Percentiles rank a stretch among this genome's conserved stretches.
Evolutionary conservation across 225 moss, liverwort and hornwort genomes (phyloP).

Genomic region (Anthoceros angustus): DNA sequence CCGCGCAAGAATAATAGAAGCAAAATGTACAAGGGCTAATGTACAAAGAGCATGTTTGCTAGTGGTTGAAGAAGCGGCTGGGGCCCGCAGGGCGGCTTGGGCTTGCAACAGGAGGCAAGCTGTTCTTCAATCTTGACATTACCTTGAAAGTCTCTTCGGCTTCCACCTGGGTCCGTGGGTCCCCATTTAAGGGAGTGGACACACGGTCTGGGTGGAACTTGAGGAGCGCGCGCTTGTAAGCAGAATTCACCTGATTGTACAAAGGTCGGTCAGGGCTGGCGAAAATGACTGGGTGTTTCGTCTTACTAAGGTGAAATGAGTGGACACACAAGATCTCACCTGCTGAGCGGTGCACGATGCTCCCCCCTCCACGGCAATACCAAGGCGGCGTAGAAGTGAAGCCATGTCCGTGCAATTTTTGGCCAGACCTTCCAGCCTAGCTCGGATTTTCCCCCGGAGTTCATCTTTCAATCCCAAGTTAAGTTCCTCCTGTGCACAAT

Average conservation of each 20-base stretch:
- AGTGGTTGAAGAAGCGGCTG: no score
- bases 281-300: background rate
- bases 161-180: slow-evolving; percentile 74
- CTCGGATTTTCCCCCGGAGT: slow-evolving; percentile 62
- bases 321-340: slow-evolving; percentile 17
- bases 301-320: background rate
- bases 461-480: slow-evolving; percentile 69
- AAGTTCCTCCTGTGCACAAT: slow-evolving; percentile 76
- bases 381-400: slow-evolving; percentile 59
- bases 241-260: slow-evolving; percentile 56
- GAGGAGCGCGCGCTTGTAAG: slow-evolving; percentile 79
- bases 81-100: no score
- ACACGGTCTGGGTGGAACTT: slow-evolving; percentile 90
- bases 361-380: slow-evolving; percentile 69
- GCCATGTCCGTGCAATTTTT: slow-evolving; percentile 57
- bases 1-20: background rate
- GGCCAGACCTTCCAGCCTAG: slow-evolving; percentile 54
- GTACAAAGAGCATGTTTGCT: no score
- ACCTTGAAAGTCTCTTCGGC: slow-evolving; percentile 97
- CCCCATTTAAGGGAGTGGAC: slow-evolving; percentile 44
- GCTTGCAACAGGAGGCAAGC: no score
- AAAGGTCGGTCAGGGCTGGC: background rate
- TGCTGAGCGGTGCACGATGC: slow-evolving; percentile 40
- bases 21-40: no score
- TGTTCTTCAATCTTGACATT: slow-evolving; percentile 57